A percentile compares a stretch with the other conserved stretches of the same genome.
phyloP scores from a whole-genome alignment of 495 filamentous ascomycete species.

The Annulohypoxylon bovei region DNA sequence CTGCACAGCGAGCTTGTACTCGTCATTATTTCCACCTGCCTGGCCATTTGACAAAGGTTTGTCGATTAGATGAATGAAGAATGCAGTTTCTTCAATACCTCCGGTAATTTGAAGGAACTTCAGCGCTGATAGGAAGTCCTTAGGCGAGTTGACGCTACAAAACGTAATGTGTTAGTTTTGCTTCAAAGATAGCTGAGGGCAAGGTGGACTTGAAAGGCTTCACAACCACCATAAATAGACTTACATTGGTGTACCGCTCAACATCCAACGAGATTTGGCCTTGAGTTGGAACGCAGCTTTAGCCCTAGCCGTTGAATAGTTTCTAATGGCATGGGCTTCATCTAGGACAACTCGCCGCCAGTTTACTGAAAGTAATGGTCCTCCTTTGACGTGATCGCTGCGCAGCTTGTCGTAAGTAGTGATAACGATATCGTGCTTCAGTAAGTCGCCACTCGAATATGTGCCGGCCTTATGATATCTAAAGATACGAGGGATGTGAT shows the following conservation, averaged over 20 bases:
- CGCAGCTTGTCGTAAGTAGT: conserved; percentile 79
- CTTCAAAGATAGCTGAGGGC: neutral
- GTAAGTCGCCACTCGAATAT: conserved; percentile 63
- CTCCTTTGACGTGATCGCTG: conserved; percentile 49
- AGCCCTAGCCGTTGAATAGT: conserved; percentile 75
- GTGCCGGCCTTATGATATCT: conserved; percentile 79
- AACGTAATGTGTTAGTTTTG: conserved; percentile 21
- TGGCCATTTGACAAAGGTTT: conserved; percentile 72
- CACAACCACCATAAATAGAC: conserved; percentile 3
- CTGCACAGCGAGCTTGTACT: conserved; percentile 54
- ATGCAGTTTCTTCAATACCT: conserved; percentile 75
- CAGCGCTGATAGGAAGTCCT: conserved; percentile 83
- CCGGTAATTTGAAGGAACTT: conserved; percentile 82
- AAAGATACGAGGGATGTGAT: conserved; percentile 70
- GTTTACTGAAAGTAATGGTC: conserved; percentile 69
- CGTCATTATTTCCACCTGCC: conserved; percentile 47
- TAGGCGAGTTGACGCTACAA: conserved; percentile 74
- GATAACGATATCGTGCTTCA: conserved; percentile 76
- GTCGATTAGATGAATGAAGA: conserved; percentile 81
- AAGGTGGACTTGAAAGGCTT: neutral
- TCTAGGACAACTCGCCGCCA: conserved; percentile 89
- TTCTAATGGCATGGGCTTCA: conserved; percentile 88
- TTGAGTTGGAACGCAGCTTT: conserved; percentile 72
- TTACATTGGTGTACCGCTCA: conserved; percentile 83
- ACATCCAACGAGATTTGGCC: conserved; percentile 80